Evolutionary conservation across 169 alveolate genomes (phyloP).

Genomic region (Fabrea salina): DNA sequence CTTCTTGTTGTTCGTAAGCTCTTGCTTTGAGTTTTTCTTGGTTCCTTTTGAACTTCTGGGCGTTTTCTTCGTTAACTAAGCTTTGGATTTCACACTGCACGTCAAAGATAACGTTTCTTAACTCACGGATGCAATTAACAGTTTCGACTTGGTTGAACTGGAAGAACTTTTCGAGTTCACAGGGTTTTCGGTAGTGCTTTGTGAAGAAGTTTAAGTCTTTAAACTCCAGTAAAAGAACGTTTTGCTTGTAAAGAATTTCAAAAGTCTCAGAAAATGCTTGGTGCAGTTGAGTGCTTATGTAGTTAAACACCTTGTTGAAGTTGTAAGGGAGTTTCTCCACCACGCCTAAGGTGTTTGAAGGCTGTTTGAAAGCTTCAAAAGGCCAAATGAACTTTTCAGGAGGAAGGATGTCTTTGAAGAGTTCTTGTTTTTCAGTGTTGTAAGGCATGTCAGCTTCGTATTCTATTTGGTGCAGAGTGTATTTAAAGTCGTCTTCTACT

Average conservation of each 20-base stretch:
- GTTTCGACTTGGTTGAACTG: not conserved
- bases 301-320: not conserved
- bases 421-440: not conserved
- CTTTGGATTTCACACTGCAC: conserved; percentile 27
- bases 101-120: conserved; percentile 29
- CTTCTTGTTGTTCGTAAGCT: conserved; percentile 16
- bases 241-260: not conserved
- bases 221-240: not conserved
- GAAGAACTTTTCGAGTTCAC: not conserved
- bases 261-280: not conserved
- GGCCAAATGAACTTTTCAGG: not conserved
- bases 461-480: conserved; percentile 8
- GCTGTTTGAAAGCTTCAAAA: not conserved
- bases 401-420: not conserved
- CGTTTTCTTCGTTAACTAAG: not conserved
- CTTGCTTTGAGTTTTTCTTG: not conserved
- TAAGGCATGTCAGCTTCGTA: conserved; percentile 14
- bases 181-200: not conserved
- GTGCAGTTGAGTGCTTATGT: not conserved
- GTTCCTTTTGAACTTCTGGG: conserved; percentile 9
- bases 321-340: not conserved
- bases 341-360: not conserved
- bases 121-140: not conserved
- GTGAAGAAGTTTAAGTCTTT: not conserved
- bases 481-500: not conserved